Conservation (phyloP, 2,329 filamentous ascomycete species). For the Venturia asperata region DNA sequence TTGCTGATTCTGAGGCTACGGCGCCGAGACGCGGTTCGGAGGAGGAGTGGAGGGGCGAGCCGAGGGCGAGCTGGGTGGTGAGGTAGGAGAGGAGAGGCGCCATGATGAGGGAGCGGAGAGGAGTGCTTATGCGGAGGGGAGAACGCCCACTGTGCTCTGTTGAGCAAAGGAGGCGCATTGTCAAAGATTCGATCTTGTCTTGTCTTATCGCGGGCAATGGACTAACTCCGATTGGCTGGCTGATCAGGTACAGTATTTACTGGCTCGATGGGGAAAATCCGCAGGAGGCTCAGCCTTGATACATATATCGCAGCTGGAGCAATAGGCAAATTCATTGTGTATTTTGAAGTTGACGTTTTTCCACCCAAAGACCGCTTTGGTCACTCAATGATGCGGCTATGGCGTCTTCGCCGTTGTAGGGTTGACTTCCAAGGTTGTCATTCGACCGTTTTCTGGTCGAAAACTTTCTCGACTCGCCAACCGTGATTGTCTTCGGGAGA, state of each 20-base stretch:
- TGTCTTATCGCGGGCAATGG: neutral
- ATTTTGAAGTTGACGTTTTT: too few species aligned
- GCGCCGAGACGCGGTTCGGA: constrained; percentile 30
- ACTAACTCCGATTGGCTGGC: neutral
- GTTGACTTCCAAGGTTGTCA: neutral
- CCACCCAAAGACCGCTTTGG: too few species aligned
- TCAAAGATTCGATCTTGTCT: neutral
- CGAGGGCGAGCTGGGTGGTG: constrained; percentile 17
- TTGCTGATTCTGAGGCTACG: constrained; percentile 40
- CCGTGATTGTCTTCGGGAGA: too few species aligned
- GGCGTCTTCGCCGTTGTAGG: too few species aligned
- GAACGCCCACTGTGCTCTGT: neutral
- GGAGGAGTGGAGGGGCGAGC: constrained; percentile 8
- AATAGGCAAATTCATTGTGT: too few species aligned
- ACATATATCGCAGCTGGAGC: neutral
- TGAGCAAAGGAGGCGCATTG: neutral
- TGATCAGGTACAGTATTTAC: neutral
- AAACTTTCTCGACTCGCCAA: neutral
- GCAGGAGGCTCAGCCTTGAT: neutral
- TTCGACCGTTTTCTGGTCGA: neutral
- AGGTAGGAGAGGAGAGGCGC: constrained; percentile 17
- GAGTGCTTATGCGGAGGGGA: neutral
- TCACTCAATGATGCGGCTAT: too few species aligned
- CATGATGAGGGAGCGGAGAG: constrained; percentile 10
- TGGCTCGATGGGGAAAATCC: neutral